A percentile compares a stretch with the other conserved stretches of the same genome.
These are phyloP conservation scores for Pythium chondricola DNA, from an alignment of 352 stramenopile genomes.

Conservation along the genomic window DNA sequence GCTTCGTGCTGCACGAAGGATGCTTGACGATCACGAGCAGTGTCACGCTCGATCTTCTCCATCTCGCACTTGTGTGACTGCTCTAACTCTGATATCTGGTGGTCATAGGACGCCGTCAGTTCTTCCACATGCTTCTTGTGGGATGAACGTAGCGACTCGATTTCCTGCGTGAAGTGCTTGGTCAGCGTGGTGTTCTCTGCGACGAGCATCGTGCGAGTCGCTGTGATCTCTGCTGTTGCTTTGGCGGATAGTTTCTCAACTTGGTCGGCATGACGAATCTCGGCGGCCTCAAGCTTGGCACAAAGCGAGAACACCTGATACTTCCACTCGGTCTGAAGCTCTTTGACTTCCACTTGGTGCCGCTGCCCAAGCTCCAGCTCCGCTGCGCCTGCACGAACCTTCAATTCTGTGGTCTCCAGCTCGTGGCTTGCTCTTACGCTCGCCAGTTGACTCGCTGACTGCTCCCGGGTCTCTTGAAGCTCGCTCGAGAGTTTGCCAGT, in stretches of 20 bases:
- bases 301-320: neutral
- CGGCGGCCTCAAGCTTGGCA: neutral
- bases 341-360: conserved; percentile 20
- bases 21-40: conserved; percentile 11
- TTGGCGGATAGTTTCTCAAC: conserved; percentile 6
- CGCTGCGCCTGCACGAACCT: too few species aligned
- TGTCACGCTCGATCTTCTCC: conserved; percentile 4
- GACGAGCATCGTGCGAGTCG: neutral
- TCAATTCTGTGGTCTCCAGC: too few species aligned
- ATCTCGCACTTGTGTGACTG: conserved; percentile 18
- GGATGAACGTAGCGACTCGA: neutral
- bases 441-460: neutral
- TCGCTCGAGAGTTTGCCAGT: conserved; percentile 7
- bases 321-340: conserved; percentile 6
- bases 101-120: neutral
- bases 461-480: conserved; percentile 7
- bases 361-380: conserved; percentile 13
- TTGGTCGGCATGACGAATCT: neutral
- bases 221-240: conserved; percentile 2
- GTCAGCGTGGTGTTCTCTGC: conserved; percentile 1
- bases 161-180: neutral
- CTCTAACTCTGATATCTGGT: neutral
- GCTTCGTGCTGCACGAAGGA: conserved; percentile 11
- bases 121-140: neutral
- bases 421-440: conserved; percentile 15